Evolutionary conservation across 1,139 yeast species (phyloP).

Genomic region (Saccharomyces hybrid): DNA sequence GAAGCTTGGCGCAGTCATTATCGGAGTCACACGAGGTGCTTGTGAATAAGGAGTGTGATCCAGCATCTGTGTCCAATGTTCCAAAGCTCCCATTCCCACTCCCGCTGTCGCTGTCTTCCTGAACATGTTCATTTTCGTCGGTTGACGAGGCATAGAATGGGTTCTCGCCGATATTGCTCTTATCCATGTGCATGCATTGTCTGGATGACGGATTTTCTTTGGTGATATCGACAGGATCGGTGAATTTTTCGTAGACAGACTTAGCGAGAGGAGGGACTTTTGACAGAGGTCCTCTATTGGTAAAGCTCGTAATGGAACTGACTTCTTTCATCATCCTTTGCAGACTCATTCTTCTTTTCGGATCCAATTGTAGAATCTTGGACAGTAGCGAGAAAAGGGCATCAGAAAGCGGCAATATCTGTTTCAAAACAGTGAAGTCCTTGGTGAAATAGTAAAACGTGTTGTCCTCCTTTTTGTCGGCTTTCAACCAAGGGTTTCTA

Average conservation of each 20-base stretch:
- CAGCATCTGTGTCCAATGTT: neutral
- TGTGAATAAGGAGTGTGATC: neutral
- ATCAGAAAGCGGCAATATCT: slow-evolving; percentile 39
- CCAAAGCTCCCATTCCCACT: neutral
- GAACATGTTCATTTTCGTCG: neutral
- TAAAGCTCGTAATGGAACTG: slow-evolving; percentile 1
- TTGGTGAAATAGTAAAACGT: slow-evolving; percentile 47
- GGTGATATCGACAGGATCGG: neutral
- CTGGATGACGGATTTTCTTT: neutral
- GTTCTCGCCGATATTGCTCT: neutral
- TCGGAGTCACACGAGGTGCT: neutral
- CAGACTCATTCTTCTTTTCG: slow-evolving; percentile 55
- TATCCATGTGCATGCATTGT: neutral
- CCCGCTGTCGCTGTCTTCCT: neutral
- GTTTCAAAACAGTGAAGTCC: slow-evolving; percentile 49
- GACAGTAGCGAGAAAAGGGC: slow-evolving; percentile 52
- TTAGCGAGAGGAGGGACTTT: neutral
- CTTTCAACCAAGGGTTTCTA: slow-evolving; percentile 91
- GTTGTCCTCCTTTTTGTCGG: slow-evolving; percentile 52
- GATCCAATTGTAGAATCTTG: slow-evolving; percentile 53
- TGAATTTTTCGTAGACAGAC: neutral
- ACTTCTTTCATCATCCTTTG: slow-evolving; percentile 35
- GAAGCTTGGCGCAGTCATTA: neutral
- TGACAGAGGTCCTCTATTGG: slow-evolving; percentile 1
- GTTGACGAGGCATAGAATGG: neutral